A percentile compares a stretch with the other conserved stretches of the same genome.
These are phyloP conservation scores for Mortierella sp. DNA, from an alignment of 371 early-diverging fungal species.

Conservation along the genomic window DNA sequence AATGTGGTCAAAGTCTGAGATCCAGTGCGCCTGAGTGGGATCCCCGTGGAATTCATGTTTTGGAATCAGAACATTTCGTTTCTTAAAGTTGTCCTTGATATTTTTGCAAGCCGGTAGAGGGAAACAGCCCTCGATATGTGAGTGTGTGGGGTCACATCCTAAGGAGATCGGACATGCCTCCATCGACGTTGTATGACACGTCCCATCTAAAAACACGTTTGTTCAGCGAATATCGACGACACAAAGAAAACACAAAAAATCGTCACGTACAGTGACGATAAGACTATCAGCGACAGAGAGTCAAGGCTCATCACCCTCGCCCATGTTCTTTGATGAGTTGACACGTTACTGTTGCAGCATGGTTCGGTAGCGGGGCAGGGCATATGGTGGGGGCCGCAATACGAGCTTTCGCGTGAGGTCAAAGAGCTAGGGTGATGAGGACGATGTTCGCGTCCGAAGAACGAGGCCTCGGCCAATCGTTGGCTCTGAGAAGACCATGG, in stretches of 20 bases:
- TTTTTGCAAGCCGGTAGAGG: slow-evolving; percentile 28
- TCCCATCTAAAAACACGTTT: slow-evolving; percentile 38
- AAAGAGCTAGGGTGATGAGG: slow-evolving; percentile 5
- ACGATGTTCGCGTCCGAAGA: slow-evolving; percentile 17
- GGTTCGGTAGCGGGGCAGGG: slow-evolving; percentile 35
- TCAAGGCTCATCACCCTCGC: too few species aligned
- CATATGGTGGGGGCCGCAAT: slow-evolving; percentile 39
- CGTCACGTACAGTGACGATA: too few species aligned
- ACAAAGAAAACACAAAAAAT: neutral
- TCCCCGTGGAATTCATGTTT: slow-evolving; percentile 36
- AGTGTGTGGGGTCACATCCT: slow-evolving; percentile 36
- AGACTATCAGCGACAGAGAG: too few species aligned
- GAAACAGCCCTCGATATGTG: slow-evolving; percentile 36
- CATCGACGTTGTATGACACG: slow-evolving; percentile 47
- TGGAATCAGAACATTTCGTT: slow-evolving; percentile 14
- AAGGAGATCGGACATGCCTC: slow-evolving; percentile 35
- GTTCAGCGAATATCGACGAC: neutral
- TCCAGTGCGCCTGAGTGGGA: slow-evolving; percentile 38
- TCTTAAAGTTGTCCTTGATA: slow-evolving; percentile 29
- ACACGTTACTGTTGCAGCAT: slow-evolving; percentile 34
- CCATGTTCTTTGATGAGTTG: too few species aligned
- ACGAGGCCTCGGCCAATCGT: slow-evolving; percentile 11
- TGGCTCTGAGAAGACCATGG: neutral
- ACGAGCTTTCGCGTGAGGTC: slow-evolving; percentile 20
- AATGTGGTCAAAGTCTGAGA: slow-evolving; percentile 42